These are phyloP conservation scores for Penicillium riverlandense DNA, from an alignment of 495 filamentous ascomycete genomes.

Conservation along the genomic window DNA sequence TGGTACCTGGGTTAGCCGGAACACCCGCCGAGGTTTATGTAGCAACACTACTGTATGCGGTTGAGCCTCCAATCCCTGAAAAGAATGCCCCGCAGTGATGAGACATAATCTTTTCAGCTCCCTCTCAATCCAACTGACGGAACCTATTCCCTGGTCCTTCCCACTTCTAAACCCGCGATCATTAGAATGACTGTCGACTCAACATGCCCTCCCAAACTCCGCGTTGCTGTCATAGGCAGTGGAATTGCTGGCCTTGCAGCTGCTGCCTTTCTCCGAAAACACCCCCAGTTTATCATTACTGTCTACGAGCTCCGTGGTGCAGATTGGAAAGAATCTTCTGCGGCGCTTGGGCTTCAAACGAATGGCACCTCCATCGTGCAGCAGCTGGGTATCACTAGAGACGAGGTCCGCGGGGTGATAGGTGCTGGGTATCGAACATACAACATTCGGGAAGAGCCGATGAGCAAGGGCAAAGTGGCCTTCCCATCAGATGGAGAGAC, in stretches of 20 bases:
- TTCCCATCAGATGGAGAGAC: slow-evolving; percentile 1
- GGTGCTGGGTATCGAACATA: slow-evolving; percentile 3
- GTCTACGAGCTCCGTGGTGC: slow-evolving; percentile 3
- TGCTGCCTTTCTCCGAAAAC: slow-evolving; percentile 3
- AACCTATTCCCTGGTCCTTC: slow-evolving; percentile 16
- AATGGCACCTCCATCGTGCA: slow-evolving; percentile 3
- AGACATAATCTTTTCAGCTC: no score
- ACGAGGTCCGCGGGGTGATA: neutral
- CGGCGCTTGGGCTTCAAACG: neutral
- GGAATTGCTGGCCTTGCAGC: slow-evolving; percentile 5
- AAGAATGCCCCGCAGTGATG: no score
- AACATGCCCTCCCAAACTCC: slow-evolving; percentile 4
- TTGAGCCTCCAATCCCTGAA: no score
- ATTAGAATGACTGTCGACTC: slow-evolving; percentile 9
- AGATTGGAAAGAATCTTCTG: slow-evolving; percentile 2
- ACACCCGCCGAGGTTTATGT: no score
- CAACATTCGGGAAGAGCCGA: slow-evolving; percentile 1
- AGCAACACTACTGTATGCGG: no score
- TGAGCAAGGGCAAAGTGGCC: neutral
- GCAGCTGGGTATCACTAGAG: slow-evolving; percentile 4
- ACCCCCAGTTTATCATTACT: slow-evolving; percentile 1
- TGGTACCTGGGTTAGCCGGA: no score
- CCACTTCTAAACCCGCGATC: neutral
- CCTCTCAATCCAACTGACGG: no score
- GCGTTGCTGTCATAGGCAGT: slow-evolving; percentile 1